phyloP scores from a whole-genome alignment of 2,329 filamentous ascomycete species.

The Aspergillus niger region DNA sequence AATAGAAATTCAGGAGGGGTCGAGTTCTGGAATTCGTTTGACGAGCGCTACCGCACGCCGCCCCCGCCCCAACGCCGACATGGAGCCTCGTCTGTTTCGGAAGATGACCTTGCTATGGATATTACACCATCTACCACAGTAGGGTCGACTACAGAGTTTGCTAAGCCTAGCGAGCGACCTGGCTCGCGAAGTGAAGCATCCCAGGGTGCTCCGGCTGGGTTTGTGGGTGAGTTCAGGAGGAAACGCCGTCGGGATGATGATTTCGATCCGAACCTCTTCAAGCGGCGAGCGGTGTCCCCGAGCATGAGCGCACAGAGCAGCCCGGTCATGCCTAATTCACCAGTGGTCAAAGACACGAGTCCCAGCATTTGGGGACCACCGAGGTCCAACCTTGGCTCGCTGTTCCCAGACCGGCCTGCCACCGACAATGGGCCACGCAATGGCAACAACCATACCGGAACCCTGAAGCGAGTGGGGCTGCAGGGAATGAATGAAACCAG shows the following conservation, averaged over 20 bases:
- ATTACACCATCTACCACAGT: conserved; percentile 41
- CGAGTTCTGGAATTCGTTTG: conserved; percentile 78
- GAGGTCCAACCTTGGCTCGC: conserved; percentile 58
- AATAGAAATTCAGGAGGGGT: conserved; percentile 71
- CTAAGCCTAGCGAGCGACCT: conserved; percentile 37
- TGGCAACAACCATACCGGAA: conserved; percentile 46
- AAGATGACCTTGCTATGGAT: conserved; percentile 44
- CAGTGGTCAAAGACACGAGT: conserved; percentile 67
- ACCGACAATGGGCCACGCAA: conserved; percentile 54
- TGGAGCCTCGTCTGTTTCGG: conserved; percentile 52
- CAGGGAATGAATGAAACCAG: conserved; percentile 97
- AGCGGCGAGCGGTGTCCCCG: conserved; percentile 86
- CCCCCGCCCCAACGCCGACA: conserved; percentile 62
- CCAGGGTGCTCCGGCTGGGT: conserved; percentile 49
- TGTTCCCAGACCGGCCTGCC: conserved; percentile 52
- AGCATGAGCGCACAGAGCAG: conserved; percentile 90
- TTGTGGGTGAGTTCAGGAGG: conserved; percentile 72
- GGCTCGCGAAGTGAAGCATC: conserved; percentile 45
- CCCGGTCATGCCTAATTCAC: conserved; percentile 78
- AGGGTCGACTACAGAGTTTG: conserved; percentile 31
- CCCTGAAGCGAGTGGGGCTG: conserved; percentile 67
- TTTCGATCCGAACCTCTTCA: conserved; percentile 83
- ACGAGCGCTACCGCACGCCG: conserved; percentile 67
- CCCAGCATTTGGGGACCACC: conserved; percentile 69
- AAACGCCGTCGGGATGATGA: conserved; percentile 89